These are phyloP conservation scores for Calonectria hawksworthii DNA, from an alignment of 2,329 filamentous ascomycete genomes.

Conservation along the genomic window DNA sequence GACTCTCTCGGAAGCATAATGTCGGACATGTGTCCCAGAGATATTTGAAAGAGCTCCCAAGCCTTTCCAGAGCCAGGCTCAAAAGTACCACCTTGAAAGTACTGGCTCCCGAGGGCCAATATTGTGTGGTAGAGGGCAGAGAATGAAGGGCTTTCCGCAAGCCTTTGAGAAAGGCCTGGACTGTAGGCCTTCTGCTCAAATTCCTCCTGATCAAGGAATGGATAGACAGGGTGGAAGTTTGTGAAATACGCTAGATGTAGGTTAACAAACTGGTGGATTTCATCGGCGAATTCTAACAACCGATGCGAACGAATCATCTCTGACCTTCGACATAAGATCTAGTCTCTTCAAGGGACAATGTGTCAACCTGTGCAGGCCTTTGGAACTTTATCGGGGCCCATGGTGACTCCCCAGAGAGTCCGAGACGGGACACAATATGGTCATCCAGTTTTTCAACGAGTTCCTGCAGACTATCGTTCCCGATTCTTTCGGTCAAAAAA, in stretches of 20 bases:
- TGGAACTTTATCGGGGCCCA: not conserved
- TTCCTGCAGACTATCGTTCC: constrained; percentile 25
- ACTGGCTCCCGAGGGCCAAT: constrained; percentile 52
- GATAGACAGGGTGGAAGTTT: constrained; percentile 53
- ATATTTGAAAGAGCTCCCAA: constrained; percentile 39
- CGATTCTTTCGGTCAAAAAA: constrained; percentile 41
- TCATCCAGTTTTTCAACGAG: constrained; percentile 34
- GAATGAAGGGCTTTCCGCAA: constrained; percentile 37
- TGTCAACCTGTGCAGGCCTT: not conserved
- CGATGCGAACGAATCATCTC: not conserved
- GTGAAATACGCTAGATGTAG: constrained; percentile 50
- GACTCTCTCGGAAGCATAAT: constrained; percentile 24
- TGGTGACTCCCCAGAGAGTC: not conserved
- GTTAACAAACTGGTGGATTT: not conserved
- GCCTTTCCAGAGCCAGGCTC: constrained; percentile 31
- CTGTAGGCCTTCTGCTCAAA: not conserved
- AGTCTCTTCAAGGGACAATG: not conserved
- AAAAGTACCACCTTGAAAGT: constrained; percentile 41
- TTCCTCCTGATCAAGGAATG: constrained; percentile 49
- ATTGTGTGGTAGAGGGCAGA: constrained; percentile 51
- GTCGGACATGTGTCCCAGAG: constrained; percentile 35
- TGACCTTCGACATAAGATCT: not conserved
- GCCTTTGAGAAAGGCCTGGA: not conserved
- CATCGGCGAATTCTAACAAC: not conserved
- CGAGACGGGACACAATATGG: not conserved